Conservation (phyloP, 768 basidiomycete genomes). For the Lanmaoa pseudosensibilis region DNA sequence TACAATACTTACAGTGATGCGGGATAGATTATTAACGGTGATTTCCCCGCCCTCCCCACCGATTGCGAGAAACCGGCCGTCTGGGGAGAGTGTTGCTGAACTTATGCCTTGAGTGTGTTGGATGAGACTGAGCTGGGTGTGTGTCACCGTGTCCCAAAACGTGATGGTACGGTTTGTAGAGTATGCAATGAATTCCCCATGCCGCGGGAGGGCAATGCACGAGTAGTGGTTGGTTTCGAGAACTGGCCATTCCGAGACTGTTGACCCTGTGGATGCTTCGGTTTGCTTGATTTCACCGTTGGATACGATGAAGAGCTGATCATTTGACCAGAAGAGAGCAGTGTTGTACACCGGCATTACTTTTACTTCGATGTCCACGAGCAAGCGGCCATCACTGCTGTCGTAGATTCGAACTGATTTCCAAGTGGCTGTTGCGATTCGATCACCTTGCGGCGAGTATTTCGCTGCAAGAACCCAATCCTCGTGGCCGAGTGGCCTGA, state of each 20-base stretch:
- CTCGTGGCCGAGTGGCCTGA: not conserved
- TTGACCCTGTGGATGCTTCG: not conserved
- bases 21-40: not conserved
- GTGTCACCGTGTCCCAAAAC: slow-evolving; percentile 7
- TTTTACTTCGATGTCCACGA: not conserved
- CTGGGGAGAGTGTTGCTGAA: not conserved
- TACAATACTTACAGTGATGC: not conserved
- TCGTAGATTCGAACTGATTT: not conserved
- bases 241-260: not conserved
- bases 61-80: not conserved
- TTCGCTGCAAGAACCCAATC: not conserved
- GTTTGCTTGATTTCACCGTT: not conserved
- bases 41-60: not conserved
- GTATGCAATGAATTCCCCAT: not conserved
- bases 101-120: not conserved
- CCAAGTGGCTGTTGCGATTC: not conserved
- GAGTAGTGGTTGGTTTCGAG: fast-evolving
- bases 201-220: not conserved
- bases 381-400: not conserved
- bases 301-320: not conserved
- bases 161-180: not conserved
- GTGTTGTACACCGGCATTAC: not conserved
- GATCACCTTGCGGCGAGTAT: not conserved
- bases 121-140: not conserved
- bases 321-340: not conserved